These are phyloP conservation scores for Fusarium floridanum DNA, from an alignment of 2,329 filamentous ascomycete species.

Conservation along the genomic window DNA sequence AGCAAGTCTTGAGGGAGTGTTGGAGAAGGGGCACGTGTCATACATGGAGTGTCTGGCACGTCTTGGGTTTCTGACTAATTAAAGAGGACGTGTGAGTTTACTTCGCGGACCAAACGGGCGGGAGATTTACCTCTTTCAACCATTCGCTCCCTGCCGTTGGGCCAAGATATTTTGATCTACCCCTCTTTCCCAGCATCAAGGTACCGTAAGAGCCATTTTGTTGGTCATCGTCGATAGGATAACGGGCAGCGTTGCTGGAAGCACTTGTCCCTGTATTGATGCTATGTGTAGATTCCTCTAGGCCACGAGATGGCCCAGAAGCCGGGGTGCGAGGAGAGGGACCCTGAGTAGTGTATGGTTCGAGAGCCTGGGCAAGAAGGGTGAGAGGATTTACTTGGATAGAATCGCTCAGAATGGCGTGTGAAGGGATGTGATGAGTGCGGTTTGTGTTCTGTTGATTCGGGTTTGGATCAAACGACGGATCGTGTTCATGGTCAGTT, in stretches of 20 bases:
- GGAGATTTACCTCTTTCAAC: constrained; percentile 1
- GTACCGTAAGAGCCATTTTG: constrained; percentile 9
- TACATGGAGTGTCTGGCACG: constrained; percentile 3
- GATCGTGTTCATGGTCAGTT: background rate
- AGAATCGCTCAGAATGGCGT: background rate
- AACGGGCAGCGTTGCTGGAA: background rate
- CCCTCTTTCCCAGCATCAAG: constrained; percentile 6
- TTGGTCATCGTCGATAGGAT: background rate
- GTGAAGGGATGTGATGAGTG: background rate
- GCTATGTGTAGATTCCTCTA: background rate
- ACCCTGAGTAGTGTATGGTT: background rate
- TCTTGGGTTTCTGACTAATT: constrained; percentile 15
- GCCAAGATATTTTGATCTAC: constrained; percentile 3
- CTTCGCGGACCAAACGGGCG: background rate
- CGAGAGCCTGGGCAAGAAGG: constrained; percentile 3
- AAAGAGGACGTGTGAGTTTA: background rate
- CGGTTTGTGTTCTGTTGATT: background rate
- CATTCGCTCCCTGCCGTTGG: constrained; percentile 13
- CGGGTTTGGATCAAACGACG: background rate
- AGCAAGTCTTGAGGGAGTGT: background rate
- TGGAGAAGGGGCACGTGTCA: constrained; percentile 6
- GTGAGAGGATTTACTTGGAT: constrained; percentile 7
- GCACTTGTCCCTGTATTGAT: constrained; percentile 2
- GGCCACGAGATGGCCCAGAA: background rate
- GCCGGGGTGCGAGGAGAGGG: background rate